phyloP scores from a whole-genome alignment of 2,329 filamentous ascomycete species.

The Penicillium sclerotigenum region DNA sequence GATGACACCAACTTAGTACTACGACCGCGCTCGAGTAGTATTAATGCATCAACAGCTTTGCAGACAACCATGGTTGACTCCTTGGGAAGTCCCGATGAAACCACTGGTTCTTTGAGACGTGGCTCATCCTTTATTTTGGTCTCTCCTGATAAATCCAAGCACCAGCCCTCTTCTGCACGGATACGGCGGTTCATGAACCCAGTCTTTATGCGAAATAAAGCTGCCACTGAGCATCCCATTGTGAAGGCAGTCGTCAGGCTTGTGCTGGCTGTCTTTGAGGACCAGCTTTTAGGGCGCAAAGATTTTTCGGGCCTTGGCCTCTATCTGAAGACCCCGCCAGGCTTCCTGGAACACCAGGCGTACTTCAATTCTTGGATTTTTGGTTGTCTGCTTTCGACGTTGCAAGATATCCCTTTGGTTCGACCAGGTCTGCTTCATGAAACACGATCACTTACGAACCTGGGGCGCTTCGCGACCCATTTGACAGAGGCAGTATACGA shows the following conservation, averaged over 20 bases:
- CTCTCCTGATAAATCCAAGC: conserved; percentile 63
- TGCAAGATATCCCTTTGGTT: conserved; percentile 67
- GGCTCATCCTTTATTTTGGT: conserved; percentile 90
- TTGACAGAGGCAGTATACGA: conserved; percentile 90
- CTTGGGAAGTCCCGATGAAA: conserved; percentile 44
- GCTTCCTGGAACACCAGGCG: conserved; percentile 89
- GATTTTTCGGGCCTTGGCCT: conserved; percentile 87
- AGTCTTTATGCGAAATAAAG: conserved; percentile 50
- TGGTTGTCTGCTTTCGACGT: conserved; percentile 66
- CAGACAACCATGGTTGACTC: conserved; percentile 63
- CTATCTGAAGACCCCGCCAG: conserved; percentile 83
- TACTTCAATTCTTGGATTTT: conserved; percentile 92
- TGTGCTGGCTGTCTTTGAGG: conserved; percentile 74
- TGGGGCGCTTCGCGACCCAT: conserved; percentile 75
- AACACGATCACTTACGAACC: conserved; percentile 79
- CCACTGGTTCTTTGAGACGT: conserved; percentile 66
- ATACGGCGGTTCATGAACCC: conserved; percentile 63
- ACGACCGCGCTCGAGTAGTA: conserved; percentile 64
- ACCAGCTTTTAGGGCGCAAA: conserved; percentile 80
- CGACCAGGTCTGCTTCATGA: conserved; percentile 73
- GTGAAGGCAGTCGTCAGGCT: conserved; percentile 75
- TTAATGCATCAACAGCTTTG: conserved; percentile 57
- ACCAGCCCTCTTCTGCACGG: conserved; percentile 58
- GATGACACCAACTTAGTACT: conserved; percentile 83
- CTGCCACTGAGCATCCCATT: conserved; percentile 61